Evolutionary conservation across 1,284 basidiomycete species (phyloP), one percentile per base, ranked within the genome.

Genomic region (Malassezia dermatis): DNA sequence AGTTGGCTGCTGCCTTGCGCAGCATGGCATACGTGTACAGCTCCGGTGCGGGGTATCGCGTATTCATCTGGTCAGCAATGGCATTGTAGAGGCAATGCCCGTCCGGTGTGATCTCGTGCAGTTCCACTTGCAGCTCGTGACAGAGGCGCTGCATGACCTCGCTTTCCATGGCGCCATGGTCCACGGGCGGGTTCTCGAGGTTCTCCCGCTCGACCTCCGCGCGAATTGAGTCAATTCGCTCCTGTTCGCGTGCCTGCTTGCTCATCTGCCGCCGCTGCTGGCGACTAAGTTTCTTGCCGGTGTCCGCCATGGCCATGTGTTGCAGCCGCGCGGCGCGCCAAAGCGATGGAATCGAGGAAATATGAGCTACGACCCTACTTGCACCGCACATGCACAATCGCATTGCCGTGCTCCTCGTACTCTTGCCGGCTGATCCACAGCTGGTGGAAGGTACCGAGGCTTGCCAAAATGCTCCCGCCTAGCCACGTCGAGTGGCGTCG

Each of bases 71-170:
- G 73, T 96, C 89, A 17, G 88, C 90, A 11, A 96, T 79, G 4
- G 91, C 88, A 40, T 89, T 86, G 77, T 86, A 96, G 35, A 95
- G 82, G 77, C 65, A 64, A 68, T 96, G 91, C 0, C 91, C 91
- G 68, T 96, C 91, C 8, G 91, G 88, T 60, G 84, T 84, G 66
- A 95, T 87, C 87, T 58, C 46, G 27, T 39, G 32, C 34, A 53
- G 13, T 7, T 27, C 8, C 17, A 58, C 23, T 3, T 31, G 19
- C 19, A 50, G 46, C 47, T 37, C 17, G 15, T 30, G 21, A 28
- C 49, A 51, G 35, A 31, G 34, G 19, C 19, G 23, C 21, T 34
- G 8, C 10, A 54, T 23, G 21, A 21, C 51, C n/a, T 13, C 24
- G 27, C 19, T 17, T 40, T 53, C 51, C 21, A 32, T 26, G 19